Percentiles rank a stretch among this genome's conserved stretches.
These are phyloP conservation scores for Aspergillus egyptiacus DNA, from an alignment of 495 filamentous ascomycete species.

Conservation along the genomic window DNA sequence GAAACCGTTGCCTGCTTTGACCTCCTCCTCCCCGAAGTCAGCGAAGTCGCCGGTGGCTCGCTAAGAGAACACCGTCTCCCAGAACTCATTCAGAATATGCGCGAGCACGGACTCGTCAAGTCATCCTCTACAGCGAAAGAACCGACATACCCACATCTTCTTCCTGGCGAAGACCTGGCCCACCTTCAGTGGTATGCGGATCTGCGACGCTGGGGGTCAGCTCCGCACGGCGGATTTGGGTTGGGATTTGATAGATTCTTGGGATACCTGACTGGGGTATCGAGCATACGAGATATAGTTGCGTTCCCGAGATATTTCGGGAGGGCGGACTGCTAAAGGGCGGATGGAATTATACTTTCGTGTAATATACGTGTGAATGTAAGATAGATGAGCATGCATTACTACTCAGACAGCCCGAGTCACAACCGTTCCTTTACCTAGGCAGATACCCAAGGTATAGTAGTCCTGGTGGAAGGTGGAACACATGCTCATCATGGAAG, in stretches of 20 bases:
- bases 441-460: too few relatives aligned
- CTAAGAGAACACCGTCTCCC: slow-evolving; percentile 83
- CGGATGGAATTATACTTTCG: not conserved
- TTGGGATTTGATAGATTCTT: slow-evolving; percentile 88
- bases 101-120: slow-evolving; percentile 48
- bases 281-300: slow-evolving; percentile 80
- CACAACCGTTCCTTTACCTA: too few relatives aligned
- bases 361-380: slow-evolving; percentile 19
- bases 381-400: not conserved
- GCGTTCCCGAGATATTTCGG: slow-evolving; percentile 86
- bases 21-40: slow-evolving; percentile 80
- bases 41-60: slow-evolving; percentile 88
- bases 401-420: too few relatives aligned
- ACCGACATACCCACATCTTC: slow-evolving; percentile 33
- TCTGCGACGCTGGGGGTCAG: slow-evolving; percentile 84
- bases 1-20: slow-evolving; percentile 91
- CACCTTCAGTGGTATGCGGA: slow-evolving; percentile 90
- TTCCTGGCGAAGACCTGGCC: slow-evolving; percentile 42
- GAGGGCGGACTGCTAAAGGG: slow-evolving; percentile 74
- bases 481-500: too few relatives aligned
- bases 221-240: slow-evolving; percentile 95
- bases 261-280: slow-evolving; percentile 75
- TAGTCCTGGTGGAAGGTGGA: too few relatives aligned
- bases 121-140: slow-evolving; percentile 7
- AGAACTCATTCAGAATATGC: slow-evolving; percentile 69